A percentile compares a stretch with the other conserved stretches of the same genome.
These are phyloP conservation scores for Ceratocystis huliohia DNA, from an alignment of 2,329 filamentous ascomycete genomes.

Conservation along the genomic window DNA sequence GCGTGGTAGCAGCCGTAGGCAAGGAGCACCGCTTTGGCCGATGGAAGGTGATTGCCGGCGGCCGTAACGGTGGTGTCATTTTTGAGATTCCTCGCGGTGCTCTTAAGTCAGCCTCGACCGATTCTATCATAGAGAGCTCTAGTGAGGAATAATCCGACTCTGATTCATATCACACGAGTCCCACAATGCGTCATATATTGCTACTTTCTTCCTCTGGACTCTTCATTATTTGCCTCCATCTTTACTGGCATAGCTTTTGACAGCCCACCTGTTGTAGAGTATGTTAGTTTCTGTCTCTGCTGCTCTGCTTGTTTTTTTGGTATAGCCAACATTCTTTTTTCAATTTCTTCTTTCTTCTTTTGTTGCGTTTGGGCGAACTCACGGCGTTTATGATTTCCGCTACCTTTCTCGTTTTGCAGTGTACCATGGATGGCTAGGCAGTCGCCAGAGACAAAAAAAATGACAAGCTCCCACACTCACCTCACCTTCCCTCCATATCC, in stretches of 20 bases:
- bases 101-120: conserved; percentile 26
- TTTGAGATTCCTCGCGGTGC: conserved; percentile 56
- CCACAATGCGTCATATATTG: not conserved
- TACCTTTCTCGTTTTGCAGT: conserved; percentile 9
- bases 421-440: not conserved
- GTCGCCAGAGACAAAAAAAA: not conserved
- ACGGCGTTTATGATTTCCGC: conserved; percentile 18
- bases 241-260: not conserved
- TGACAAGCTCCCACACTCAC: not conserved
- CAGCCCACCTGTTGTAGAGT: not conserved
- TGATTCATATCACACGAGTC: conserved; percentile 12
- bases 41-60: conserved; percentile 55
- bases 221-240: not conserved
- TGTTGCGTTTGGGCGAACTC: conserved; percentile 15
- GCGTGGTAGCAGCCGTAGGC: conserved; percentile 72
- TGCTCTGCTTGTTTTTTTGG: not conserved
- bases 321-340: conserved; percentile 9
- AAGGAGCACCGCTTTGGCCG: conserved; percentile 76
- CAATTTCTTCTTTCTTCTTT: not conserved
- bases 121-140: conserved; percentile 21
- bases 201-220: not conserved
- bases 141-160: conserved; percentile 28
- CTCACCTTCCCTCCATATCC: no score
- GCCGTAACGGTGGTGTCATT: conserved; percentile 72
- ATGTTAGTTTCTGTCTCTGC: not conserved